Conservation (phyloP, 2,329 filamentous ascomycete species). For the Botrytis hyacinthi region DNA sequence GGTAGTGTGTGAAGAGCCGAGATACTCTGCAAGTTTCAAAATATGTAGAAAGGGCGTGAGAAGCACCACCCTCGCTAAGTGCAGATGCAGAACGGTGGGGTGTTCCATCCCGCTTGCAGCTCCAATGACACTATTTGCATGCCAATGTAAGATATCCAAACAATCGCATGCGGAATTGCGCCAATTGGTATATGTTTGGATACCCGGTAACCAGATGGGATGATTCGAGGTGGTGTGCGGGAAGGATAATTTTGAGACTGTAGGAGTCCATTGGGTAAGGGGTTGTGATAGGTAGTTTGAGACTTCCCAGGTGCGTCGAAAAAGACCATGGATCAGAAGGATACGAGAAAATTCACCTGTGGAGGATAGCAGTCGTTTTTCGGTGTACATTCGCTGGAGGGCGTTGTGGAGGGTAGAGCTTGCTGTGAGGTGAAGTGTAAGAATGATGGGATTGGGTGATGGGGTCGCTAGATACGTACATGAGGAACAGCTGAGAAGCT, state of each 20-base stretch:
- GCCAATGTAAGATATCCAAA: constrained; percentile 46
- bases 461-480: background rate
- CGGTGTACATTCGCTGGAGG: constrained; percentile 48
- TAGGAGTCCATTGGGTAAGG: constrained; percentile 3
- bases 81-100: constrained; percentile 40
- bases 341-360: constrained; percentile 50
- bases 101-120: constrained; percentile 44
- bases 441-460: background rate
- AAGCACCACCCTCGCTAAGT: constrained; percentile 39
- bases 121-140: constrained; percentile 43
- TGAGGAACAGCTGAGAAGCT: constrained; percentile 6
- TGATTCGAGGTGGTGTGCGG: background rate
- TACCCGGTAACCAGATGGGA: background rate
- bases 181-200: constrained; percentile 45
- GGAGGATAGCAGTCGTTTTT: constrained; percentile 46
- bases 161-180: constrained; percentile 45
- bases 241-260: background rate
- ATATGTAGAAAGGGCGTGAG: constrained; percentile 40
- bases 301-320: constrained; percentile 50
- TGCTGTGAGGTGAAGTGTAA: background rate
- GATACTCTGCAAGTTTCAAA: constrained; percentile 24
- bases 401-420: constrained; percentile 44
- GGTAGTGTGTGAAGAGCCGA: constrained; percentile 7
- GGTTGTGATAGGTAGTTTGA: constrained; percentile 40
- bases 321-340: constrained; percentile 50